A percentile compares a stretch with the other conserved stretches of the same genome.
Conservation (phyloP, 768 basidiomycete genomes). For the Roridomyces roridus region DNA sequence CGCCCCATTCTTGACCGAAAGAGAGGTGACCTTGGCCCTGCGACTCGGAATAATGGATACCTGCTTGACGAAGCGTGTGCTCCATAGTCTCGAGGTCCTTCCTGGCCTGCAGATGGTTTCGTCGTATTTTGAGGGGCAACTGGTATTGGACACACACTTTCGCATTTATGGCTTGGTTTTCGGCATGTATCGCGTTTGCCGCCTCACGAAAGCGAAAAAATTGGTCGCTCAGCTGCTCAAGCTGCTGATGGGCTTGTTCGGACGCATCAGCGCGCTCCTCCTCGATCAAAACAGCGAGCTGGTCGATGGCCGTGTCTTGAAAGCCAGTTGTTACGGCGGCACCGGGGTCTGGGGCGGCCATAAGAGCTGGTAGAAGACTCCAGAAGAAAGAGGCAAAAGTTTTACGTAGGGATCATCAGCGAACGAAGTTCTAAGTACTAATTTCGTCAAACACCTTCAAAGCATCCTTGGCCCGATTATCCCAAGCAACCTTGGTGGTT, state of each 20-base stretch:
- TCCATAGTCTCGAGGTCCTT: not conserved
- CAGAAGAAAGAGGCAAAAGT: not conserved
- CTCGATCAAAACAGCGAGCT: constrained; percentile 1
- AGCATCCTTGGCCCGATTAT: constrained; percentile 67
- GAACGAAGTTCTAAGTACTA: too few species aligned
- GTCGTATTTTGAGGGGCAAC: too few species aligned
- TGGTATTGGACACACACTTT: too few species aligned
- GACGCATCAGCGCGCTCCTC: constrained; percentile 13
- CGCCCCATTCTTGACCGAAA: constrained; percentile 12
- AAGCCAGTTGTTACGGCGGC: not conserved
- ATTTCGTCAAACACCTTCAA: constrained; percentile 68
- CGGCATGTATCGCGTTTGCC: not conserved
- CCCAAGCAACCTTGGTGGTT: constrained; percentile 73
- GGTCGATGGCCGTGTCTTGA: constrained; percentile 9
- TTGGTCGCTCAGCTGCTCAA: not conserved
- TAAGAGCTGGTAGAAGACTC: not conserved
- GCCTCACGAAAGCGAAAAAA: constrained; percentile 5
- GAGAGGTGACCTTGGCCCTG: constrained; percentile 11
- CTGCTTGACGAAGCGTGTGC: constrained; percentile 1
- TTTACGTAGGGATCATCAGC: constrained; percentile 5
- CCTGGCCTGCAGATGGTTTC: too few species aligned
- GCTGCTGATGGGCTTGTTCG: not conserved
- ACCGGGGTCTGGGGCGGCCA: not conserved
- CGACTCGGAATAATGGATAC: constrained; percentile 6
- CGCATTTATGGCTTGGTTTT: not conserved